Conservation (phyloP, 306 rosid genomes). For the Morella rubra region DNA sequence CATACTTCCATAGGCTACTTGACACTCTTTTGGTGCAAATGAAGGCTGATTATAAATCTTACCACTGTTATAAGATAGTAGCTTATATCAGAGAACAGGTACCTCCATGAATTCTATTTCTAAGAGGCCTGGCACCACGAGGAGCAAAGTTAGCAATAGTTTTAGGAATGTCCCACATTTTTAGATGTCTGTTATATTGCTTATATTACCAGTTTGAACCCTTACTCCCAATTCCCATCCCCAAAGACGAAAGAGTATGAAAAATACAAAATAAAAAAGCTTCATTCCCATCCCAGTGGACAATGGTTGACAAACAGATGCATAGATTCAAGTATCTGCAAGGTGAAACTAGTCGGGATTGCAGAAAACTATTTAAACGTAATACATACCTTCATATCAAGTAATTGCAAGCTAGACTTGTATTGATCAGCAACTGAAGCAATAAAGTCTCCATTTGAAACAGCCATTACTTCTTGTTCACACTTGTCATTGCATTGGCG, state of each 20-base stretch:
- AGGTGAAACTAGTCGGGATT: conserved; percentile 11
- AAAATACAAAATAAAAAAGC: not conserved
- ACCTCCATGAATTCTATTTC: not conserved
- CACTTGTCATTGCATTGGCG: conserved; percentile 48
- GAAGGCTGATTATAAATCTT: not conserved
- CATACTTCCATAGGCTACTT: not conserved
- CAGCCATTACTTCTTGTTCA: conserved; percentile 51
- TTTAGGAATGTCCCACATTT: not conserved
- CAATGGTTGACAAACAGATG: not conserved
- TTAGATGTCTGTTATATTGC: not conserved
- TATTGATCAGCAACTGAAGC: conserved; percentile 48
- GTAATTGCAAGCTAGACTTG: conserved; percentile 62
- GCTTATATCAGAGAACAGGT: not conserved
- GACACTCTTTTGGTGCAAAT: not conserved
- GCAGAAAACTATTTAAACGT: conserved; percentile 20
- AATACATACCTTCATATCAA: conserved; percentile 68
- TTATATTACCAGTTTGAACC: not conserved
- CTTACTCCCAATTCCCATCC: not conserved
- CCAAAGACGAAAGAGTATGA: not conserved
- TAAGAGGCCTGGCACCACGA: not conserved
- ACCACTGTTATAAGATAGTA: not conserved
- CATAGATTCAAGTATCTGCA: conserved; percentile 6
- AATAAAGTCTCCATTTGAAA: conserved; percentile 43
- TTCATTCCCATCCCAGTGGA: not conserved
- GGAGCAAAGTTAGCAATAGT: not conserved